These are phyloP conservation scores for Pyrus pyrifolia DNA, from an alignment of 306 rosid species.

Conservation along the genomic window DNA sequence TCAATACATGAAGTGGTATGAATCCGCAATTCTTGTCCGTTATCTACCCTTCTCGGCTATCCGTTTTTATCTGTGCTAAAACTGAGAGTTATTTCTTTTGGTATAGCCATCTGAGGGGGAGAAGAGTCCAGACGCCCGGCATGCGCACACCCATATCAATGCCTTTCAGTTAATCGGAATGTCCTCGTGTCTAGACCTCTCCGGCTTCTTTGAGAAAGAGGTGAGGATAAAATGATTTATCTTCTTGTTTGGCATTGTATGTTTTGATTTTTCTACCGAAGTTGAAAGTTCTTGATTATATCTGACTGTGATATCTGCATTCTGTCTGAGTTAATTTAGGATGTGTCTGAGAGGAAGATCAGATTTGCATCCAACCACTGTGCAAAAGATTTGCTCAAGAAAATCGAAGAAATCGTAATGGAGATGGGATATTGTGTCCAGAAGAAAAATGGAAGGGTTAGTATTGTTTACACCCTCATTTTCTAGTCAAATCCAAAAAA, in stretches of 20 bases:
- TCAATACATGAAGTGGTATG: constrained; percentile 53
- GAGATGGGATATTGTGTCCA: constrained; percentile 74
- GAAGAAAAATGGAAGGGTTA: constrained; percentile 78
- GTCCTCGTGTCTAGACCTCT: constrained; percentile 89
- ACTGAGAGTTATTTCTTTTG: constrained; percentile 13
- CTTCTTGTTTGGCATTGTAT: neutral
- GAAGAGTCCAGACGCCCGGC: constrained; percentile 22
- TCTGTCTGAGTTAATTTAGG: constrained; percentile 30
- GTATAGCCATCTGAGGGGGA: constrained; percentile 42
- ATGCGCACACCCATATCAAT: constrained; percentile 53
- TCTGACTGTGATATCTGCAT: neutral
- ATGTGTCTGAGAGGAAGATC: constrained; percentile 83
- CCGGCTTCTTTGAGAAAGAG: constrained; percentile 94
- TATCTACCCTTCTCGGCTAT: neutral
- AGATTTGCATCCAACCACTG: constrained; percentile 80
- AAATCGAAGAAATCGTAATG: constrained; percentile 56
- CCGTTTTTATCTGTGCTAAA: neutral
- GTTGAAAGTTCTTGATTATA: neutral
- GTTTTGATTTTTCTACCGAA: neutral
- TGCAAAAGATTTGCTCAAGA: constrained; percentile 54
- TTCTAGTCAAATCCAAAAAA: neutral
- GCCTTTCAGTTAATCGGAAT: constrained; percentile 94
- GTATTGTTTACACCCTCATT: constrained; percentile 1
- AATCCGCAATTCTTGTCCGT: neutral
- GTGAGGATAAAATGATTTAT: constrained; percentile 25